A percentile compares a stretch with the other conserved stretches of the same genome.
phyloP scores from a whole-genome alignment of 2,329 filamentous ascomycete genomes.

The Blumeria hordei region DNA sequence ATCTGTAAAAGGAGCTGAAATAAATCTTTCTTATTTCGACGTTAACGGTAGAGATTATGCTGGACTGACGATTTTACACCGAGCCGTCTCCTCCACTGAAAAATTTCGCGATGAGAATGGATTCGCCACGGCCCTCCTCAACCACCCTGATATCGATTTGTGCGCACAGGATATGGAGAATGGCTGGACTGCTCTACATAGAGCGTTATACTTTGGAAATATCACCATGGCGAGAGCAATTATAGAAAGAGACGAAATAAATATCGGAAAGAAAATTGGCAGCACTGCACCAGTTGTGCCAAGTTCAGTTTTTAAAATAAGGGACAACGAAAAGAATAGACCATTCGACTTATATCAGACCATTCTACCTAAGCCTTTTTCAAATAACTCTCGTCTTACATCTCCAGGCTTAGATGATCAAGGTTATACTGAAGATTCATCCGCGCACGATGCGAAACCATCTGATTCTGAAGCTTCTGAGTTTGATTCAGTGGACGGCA shows the following conservation, averaged over 20 bases:
- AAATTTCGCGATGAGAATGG: slow-evolving; percentile 35
- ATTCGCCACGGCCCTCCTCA: slow-evolving; percentile 59
- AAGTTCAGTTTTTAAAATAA: slow-evolving; percentile 62
- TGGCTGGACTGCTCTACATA: slow-evolving; percentile 86
- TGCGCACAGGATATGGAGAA: slow-evolving; percentile 76
- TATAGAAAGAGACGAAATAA: slow-evolving; percentile 45
- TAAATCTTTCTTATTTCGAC: slow-evolving; percentile 30
- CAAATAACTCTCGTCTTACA: slow-evolving; percentile 17
- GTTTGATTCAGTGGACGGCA: slow-evolving; percentile 27
- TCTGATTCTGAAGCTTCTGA: not conserved
- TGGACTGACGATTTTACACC: slow-evolving; percentile 64
- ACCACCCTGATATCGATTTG: slow-evolving; percentile 63
- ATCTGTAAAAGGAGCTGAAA: slow-evolving; percentile 21
- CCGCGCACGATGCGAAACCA: not conserved
- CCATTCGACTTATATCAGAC: slow-evolving; percentile 82
- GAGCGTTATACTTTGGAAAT: slow-evolving; percentile 76
- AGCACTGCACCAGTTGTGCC: slow-evolving; percentile 36
- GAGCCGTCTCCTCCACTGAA: slow-evolving; percentile 48
- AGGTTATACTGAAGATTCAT: slow-evolving; percentile 18
- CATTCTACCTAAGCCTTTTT: slow-evolving; percentile 57
- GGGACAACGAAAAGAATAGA: slow-evolving; percentile 83
- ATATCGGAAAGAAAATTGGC: slow-evolving; percentile 31
- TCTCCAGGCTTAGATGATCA: slow-evolving; percentile 1
- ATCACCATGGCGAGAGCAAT: slow-evolving; percentile 64
- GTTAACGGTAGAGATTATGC: slow-evolving; percentile 65